phyloP scores from a whole-genome alignment of 768 basidiomycete species.

The Termitomyces sp. region DNA sequence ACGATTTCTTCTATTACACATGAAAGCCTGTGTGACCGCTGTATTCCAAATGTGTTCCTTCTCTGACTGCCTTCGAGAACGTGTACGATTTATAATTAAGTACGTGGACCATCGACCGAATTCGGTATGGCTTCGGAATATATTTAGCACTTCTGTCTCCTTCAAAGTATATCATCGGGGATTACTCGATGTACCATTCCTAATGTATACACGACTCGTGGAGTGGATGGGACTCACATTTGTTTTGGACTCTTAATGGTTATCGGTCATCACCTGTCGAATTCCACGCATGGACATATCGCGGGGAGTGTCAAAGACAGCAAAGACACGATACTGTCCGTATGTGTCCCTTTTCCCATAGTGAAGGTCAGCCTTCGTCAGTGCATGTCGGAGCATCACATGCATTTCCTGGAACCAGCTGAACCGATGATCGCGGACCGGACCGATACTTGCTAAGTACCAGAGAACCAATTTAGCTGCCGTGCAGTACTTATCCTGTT shows the following conservation, averaged over 20 bases:
- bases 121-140: background rate
- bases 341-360: too few relatives aligned
- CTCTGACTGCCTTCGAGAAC: background rate
- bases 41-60: background rate
- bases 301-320: too few relatives aligned
- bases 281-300: too few relatives aligned
- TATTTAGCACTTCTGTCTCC: background rate
- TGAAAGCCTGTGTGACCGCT: background rate
- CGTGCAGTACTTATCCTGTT: background rate
- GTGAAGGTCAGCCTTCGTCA: too few relatives aligned
- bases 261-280: too few relatives aligned
- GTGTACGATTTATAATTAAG: background rate
- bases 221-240: background rate
- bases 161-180: background rate
- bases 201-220: too few relatives aligned
- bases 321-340: too few relatives aligned
- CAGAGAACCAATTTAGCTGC: too few relatives aligned
- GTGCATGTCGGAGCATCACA: too few relatives aligned
- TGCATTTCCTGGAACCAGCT: too few relatives aligned
- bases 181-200: background rate
- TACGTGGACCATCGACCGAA: background rate
- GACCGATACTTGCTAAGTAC: too few relatives aligned
- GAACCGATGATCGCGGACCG: constrained; percentile 3
- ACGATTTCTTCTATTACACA: background rate
- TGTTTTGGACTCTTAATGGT: too few relatives aligned